These are phyloP conservation scores for Penicillium psychrofluorescens DNA, from an alignment of 495 filamentous ascomycete species.

Conservation along the genomic window DNA sequence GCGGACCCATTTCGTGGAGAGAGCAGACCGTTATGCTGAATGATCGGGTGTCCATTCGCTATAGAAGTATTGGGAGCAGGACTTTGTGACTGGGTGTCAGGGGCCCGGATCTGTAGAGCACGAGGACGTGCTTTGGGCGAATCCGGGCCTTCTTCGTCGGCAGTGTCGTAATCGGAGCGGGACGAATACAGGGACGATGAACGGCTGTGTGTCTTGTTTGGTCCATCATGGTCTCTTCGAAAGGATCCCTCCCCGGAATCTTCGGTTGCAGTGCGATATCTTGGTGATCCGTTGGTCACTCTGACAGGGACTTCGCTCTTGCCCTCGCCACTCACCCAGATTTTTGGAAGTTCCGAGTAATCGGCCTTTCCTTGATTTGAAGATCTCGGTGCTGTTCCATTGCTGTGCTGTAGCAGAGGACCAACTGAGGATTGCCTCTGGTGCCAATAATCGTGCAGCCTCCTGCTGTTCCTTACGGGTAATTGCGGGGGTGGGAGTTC, in stretches of 20 bases:
- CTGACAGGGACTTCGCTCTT: no score
- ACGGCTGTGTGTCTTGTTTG: conserved; percentile 5
- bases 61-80: not conserved
- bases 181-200: conserved; percentile 11
- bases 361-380: no score
- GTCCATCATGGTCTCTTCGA: not conserved
- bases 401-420: no score
- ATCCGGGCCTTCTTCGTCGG: conserved; percentile 24
- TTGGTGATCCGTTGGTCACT: not conserved
- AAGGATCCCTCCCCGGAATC: not conserved
- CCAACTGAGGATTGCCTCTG: no score
- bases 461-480: no score
- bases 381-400: no score
- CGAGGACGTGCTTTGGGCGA: conserved; percentile 1
- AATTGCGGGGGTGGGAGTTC: no score
- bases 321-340: no score
- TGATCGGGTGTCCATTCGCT: not conserved
- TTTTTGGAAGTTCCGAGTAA: no score
- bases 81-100: not conserved
- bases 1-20: not conserved
- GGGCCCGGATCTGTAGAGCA: not conserved
- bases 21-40: not conserved
- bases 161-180: conserved; percentile 30
- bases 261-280: not conserved
- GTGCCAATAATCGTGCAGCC: no score